Evolutionary conservation across 805 yeast genomes (phyloP), one percentile per base, ranked within the genome.

Genomic region (Sugiyamaella floridensis): DNA sequence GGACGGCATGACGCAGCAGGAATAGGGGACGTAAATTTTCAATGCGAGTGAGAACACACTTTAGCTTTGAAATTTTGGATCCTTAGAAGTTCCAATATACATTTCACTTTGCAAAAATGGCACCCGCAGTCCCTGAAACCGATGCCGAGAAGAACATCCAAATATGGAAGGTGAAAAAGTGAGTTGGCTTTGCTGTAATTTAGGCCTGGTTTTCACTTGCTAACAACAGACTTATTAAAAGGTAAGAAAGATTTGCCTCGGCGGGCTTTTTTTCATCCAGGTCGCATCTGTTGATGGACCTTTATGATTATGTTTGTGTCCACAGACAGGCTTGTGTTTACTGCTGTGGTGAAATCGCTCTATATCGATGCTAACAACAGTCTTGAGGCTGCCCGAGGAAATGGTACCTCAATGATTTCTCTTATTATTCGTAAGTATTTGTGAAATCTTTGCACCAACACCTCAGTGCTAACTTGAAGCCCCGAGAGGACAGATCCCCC

Each of bases 401-500:
- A 92, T 70, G 99, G 99, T 72, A 93, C 99, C 46, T 93, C 99
- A 20, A 93, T 93, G 98, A 93, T 93, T 67, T 89, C 97, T 26
- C 77, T 93, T 68, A 87, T 93, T 63, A 88, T 90, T 59, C 97
- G 26, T 41, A 11, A 20, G 26, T 41, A 4, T 41, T 11, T 3
- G 4, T 4, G 11, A 41, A 12, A 41, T 11, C 4, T 4, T 20
- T 8, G 48, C 12, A 41, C 4, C 14, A 41, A 2, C 10, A 4
- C 4, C 4, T 11, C 9, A 4, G 26, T 22, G 12, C 37, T 32
- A 32, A 32, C 37, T 32, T 32, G 8, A 11, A 32, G 37, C 99
- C 43, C 99, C 99, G 63, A 84, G 81, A 69, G 92, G 95, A 55
- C 99, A 93, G 73, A 85, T 93, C 65, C 78, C 98, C 11, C 79